phyloP scores from a whole-genome alignment of 257 asterid species.

The Solanum dulcamara region DNA sequence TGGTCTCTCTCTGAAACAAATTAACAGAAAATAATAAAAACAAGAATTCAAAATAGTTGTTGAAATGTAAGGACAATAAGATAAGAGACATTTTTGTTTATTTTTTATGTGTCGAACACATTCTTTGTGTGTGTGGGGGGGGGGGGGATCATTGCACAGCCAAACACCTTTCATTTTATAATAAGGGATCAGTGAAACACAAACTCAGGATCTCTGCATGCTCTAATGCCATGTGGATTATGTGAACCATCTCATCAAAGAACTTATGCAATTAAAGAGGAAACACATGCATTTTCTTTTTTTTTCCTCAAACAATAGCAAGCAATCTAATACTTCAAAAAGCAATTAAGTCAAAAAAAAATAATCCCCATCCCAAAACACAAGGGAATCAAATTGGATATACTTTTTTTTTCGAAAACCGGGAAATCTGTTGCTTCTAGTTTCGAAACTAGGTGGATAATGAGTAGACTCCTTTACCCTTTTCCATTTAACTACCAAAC shows the following conservation, averaged over 20 bases:
- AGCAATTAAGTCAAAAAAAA: not conserved
- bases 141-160: not conserved
- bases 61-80: not conserved
- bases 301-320: not conserved
- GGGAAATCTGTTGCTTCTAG: not conserved
- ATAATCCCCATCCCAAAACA: not conserved
- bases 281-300: not conserved
- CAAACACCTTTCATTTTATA: not conserved
- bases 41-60: not conserved
- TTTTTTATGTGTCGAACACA: not conserved
- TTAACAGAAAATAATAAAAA: not conserved
- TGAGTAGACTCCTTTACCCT: not conserved
- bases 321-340: not conserved
- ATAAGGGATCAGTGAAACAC: not conserved
- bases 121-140: not conserved
- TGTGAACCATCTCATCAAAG: not conserved
- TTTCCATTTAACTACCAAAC: not conserved
- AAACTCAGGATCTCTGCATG: not conserved
- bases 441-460: not conserved
- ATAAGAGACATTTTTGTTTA: not conserved
- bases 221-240: not conserved
- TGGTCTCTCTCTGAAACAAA: slow-evolving; percentile 69
- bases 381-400: not conserved
- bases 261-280: not conserved
- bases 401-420: not conserved